Conservation (phyloP, 2,329 filamentous ascomycete genomes). For the Xylariaceae sp. region DNA sequence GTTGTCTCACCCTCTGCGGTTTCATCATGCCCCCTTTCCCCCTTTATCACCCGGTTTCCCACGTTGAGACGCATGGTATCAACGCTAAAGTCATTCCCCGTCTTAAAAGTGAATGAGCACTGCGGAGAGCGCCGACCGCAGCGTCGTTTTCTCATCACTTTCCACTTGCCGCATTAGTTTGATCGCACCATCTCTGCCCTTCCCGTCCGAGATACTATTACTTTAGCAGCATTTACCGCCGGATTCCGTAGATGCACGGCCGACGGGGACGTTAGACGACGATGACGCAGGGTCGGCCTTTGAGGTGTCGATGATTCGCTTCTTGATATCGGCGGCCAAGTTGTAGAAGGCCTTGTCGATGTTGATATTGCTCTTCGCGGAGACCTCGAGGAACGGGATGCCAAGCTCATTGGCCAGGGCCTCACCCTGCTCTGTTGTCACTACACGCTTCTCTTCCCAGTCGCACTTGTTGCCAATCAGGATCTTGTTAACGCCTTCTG, state of each 20-base stretch:
- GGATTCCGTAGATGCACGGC: constrained; percentile 50
- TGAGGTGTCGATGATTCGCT: constrained; percentile 87
- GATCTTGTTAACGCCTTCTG: constrained; percentile 99
- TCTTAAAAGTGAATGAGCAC: constrained; percentile 8
- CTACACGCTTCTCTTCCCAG: constrained; percentile 97
- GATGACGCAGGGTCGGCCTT: constrained; percentile 62
- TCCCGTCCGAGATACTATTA: neutral
- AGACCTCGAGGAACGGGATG: constrained; percentile 97
- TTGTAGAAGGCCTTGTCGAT: constrained; percentile 98
- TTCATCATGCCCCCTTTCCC: constrained; percentile 2
- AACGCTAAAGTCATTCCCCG: constrained; percentile 8
- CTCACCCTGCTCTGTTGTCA: constrained; percentile 90
- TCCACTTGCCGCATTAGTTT: constrained; percentile 3
- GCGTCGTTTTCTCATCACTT: constrained; percentile 1
- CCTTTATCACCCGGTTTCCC: constrained; percentile 12
- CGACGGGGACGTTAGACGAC: constrained; percentile 61
- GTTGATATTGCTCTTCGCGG: constrained; percentile 99
- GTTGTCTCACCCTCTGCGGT: constrained; percentile 5
- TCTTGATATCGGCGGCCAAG: constrained; percentile 95
- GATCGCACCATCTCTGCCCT: constrained; percentile 9
- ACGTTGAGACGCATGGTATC: constrained; percentile 12
- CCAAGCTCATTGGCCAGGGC: constrained; percentile 90
- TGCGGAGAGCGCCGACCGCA: constrained; percentile 3
- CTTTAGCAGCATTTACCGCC: constrained; percentile 70
- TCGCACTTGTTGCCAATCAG: constrained; percentile 99